Base-by-base conservation (phyloP, 208 protist genomes). In the Naegleria lovaniensis region DNA sequence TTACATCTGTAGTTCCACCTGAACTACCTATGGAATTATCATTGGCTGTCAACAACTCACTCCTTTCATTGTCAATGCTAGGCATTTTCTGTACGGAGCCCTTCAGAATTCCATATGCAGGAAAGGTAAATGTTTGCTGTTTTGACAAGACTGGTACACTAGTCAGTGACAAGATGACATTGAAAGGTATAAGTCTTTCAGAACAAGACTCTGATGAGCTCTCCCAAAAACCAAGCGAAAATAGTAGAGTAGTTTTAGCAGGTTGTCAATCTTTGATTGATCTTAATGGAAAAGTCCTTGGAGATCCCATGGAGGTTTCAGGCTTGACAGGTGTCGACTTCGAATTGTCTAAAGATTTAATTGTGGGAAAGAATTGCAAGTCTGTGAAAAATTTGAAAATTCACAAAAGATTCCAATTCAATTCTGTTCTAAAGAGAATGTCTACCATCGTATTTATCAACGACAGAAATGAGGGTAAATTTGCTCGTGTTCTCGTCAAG, bases 91-190 rank as follows among this genome's bases (percentile, higher is more conserved):
- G 97, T 93, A 98, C 96, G 15, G 95, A 99, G 95, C 99, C 99
- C 22, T 99, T 99, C 93, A 95, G 99, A 58, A 99, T 99, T 92
- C 99, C 99, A 19, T 98, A 98, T 90, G 99, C 99, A 13, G 99
- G 99, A 41, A 99, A 98, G 92, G 95, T 99, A 25, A 96, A 98
- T 93, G 95, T 97, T 11, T 99, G 97, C 93, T 99, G 98, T 95
- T 99, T 99, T 93, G 99, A 99, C 94, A 99, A 99, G 95, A 99
- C 99, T 6, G 99, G 99, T 83, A 99, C 98, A n/a, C 94, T 99
- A 33, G 99, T 98, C 15, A 96, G 95, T 43, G 97, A 99, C 90
- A 95, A 98, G 91, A 97, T 99, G 95, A 93, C 97, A 43, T 95
- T 98, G 79, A 94, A 95, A 58, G 97, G 97, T 58, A 94, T 98